Evolutionary conservation across 176 grass and related monocot genomes (phyloP), one percentile per base, ranked within the genome.

Genomic region (Aegilops tauschii): DNA sequence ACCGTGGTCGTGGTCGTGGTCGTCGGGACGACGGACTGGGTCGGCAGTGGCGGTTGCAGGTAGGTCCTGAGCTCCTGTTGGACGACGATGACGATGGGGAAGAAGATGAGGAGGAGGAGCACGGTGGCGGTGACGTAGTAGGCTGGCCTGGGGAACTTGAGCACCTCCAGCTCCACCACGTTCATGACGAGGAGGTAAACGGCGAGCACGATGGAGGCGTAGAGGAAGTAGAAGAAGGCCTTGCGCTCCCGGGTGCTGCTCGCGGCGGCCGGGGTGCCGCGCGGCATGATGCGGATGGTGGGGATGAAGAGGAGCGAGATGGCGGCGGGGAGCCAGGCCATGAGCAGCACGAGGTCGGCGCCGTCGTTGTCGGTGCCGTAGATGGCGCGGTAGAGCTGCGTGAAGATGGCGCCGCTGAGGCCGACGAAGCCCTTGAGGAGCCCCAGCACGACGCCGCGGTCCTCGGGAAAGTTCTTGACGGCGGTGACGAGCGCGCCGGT

Each of bases 351-450:
- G 3, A 97, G 92, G 45, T 76, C 37, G 82, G 82, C 32, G 42
- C 84, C 86, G 80, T 97, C 65, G 56, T 61, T 75, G 64, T 86
- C 47, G 36, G 1, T 58, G 71, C 92, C 88, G 68, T 97, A 97
- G 78, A 94, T 86, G 45, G 89, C 81, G 8, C 84, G 86, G 86
- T 95, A 95, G 23, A 98, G 87, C 82, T 98, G 93, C 79, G 95
- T 95, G 87, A 98, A 95, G 49, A 95, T 89, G 61, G 95, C 95
- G 29, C 95, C 95, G 76, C 93, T 95, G 69, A 98, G 90, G 0
- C 93, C 95, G 0, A 95, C 91, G 79, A 93, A 98, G 0, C 93
- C 93, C 80, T 95, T 98, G 32, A 98, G 91, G 1, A 98, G 77
- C 0, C 90, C 94, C 0, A 97, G 87, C 81, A 97, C 88, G 9